These are phyloP conservation scores for Persicaria tinctoria DNA, from an alignment of 148 eudicot species.

Conservation along the genomic window DNA sequence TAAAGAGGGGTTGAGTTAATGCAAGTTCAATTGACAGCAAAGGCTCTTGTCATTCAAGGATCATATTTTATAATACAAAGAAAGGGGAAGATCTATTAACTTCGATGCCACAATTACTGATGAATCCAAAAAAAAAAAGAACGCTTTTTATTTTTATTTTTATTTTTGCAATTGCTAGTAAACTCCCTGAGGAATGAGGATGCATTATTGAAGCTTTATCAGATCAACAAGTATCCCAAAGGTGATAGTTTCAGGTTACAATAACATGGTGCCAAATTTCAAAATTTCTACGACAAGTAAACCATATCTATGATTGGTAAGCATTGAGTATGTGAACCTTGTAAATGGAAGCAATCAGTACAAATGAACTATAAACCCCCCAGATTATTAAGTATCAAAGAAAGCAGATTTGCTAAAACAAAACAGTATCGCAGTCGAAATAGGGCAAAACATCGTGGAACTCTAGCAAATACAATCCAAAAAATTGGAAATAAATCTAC, in stretches of 20 bases:
- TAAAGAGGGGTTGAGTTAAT: not conserved
- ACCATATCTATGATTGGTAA: not conserved
- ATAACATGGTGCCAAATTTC: not conserved
- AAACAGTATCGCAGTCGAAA: not conserved
- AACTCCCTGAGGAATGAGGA: not conserved
- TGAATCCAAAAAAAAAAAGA: not conserved
- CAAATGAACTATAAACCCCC: not conserved
- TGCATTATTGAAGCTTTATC: not conserved
- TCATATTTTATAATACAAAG: not conserved
- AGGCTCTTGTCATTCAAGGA: not conserved
- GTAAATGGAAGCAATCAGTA: not conserved
- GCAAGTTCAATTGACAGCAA: not conserved
- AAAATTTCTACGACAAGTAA: not conserved
- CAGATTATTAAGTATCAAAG: not conserved
- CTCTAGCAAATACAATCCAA: no score
- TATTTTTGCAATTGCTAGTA: not conserved
- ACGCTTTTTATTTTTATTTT: not conserved
- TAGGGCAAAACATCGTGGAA: not conserved
- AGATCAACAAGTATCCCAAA: not conserved
- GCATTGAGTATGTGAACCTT: not conserved
- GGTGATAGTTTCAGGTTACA: not conserved
- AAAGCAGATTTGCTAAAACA: not conserved
- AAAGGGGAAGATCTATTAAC: not conserved
- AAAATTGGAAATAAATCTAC: not conserved
- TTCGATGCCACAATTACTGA: not conserved